Evolutionary conservation across 1,139 yeast genomes (phyloP), one percentile per base, ranked within the genome.

Genomic region (Fermentozyma sake): DNA sequence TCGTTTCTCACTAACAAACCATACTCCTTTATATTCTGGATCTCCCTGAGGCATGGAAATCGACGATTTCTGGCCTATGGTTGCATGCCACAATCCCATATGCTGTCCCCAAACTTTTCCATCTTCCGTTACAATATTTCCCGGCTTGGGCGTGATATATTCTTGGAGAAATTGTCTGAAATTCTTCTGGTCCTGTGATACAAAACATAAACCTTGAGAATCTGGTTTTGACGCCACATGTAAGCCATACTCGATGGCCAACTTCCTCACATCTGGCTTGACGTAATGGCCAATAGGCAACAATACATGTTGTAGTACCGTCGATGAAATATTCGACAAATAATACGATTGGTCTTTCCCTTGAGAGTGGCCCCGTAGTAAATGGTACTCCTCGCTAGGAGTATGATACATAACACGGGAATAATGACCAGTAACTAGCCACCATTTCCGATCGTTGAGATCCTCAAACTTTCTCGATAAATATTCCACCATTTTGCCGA

Each of bases 351-450:
- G 98, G 54, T 91, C 98, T 46, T 93, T 93, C 10, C 59, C 60
- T 16, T 49, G 57, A 41, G 80, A 77, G 16, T 49, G 56, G 0
- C 86, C 82, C 28, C 93, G 58, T 22, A 82, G 51, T 12, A 89
- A 52, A 39, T 73, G 79, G 19, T 43, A 42, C 14, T 61, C 58
- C 0, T 55, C 58, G 1, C 58, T 42, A 1, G 34, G 26, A 1
- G 41, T 32, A 33, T 55, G 52, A 18, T 48, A 42, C 56, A 78
- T 57, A 4, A 84, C 57, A 31, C 91, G 60, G 0, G 95, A 79
- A 52, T 91, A 91, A 52, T 91, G 98, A 4, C 98, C 99, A 0
- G 96, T 87, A 1, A 86, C 96, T 10, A 91, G 55, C 95, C 95
- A 85, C 80, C 91, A 84, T 16, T 45, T 46, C 21, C 43, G 31